Conservation (phyloP, 345 rosid species). For the Eucalyptus virginea region DNA sequence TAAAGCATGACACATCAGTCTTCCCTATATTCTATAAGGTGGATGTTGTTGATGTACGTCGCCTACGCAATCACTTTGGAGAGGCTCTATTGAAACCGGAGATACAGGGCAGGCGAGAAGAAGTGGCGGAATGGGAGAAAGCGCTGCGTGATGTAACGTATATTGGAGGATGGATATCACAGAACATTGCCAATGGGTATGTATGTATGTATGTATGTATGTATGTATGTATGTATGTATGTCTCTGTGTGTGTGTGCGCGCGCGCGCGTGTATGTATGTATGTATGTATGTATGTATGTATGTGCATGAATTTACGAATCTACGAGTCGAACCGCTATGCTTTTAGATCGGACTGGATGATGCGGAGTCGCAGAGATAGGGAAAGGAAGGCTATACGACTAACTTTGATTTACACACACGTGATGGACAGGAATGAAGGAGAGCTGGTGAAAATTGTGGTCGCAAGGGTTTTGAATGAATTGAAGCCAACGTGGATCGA, state of each 20-base stretch:
- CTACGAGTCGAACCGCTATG: too few relatives aligned
- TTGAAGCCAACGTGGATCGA: too few relatives aligned
- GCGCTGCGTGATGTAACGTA: neutral
- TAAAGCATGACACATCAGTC: neutral
- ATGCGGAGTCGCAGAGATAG: too few relatives aligned
- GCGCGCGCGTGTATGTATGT: neutral
- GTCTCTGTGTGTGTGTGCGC: too few relatives aligned
- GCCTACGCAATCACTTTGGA: neutral
- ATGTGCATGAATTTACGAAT: too few relatives aligned
- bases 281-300: too few relatives aligned
- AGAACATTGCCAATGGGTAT: neutral
- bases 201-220: neutral
- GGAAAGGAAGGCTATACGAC: too few relatives aligned
- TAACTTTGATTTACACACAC: too few relatives aligned
- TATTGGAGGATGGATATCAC: neutral
- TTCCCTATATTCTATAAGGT: neutral
- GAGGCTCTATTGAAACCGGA: neutral
- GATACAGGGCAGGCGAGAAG: neutral
- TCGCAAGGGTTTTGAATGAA: too few relatives aligned
- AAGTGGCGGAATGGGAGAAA: rapidly evolving
- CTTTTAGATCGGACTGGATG: too few relatives aligned
- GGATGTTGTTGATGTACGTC: neutral
- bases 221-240: neutral
- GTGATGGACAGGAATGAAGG: too few relatives aligned
- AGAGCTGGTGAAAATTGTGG: too few relatives aligned